A percentile compares a stretch with the other conserved stretches of the same genome.
These are phyloP conservation scores for Russula virescens DNA, from an alignment of 768 basidiomycete species.

Conservation along the genomic window DNA sequence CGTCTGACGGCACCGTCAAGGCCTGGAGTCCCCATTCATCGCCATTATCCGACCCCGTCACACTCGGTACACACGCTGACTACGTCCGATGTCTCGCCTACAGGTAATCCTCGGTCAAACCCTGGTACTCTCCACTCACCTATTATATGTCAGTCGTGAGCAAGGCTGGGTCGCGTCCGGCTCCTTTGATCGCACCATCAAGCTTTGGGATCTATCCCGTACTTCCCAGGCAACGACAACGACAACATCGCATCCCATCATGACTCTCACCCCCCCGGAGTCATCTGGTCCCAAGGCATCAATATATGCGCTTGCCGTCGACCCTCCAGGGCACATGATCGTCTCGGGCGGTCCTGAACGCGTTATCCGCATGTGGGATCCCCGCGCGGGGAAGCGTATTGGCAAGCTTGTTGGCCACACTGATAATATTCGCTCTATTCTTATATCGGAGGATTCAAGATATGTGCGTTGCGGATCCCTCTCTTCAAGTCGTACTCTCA, in stretches of 20 bases:
- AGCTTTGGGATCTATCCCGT: conserved; percentile 78
- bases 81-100: conserved; percentile 78
- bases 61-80: conserved; percentile 73
- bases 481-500: conserved; percentile 11
- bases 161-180: conserved; percentile 89
- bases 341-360: conserved; percentile 91
- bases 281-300: conserved; percentile 60
- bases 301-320: conserved; percentile 73
- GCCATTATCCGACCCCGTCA: conserved; percentile 52
- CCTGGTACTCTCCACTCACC: conserved; percentile 17
- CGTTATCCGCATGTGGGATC: conserved; percentile 91
- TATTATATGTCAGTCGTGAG: conserved; percentile 47
- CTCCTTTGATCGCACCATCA: conserved; percentile 90
- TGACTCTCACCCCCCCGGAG: conserved; percentile 65
- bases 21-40: conserved; percentile 84
- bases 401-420: conserved; percentile 94
- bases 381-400: conserved; percentile 71
- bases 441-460: conserved; percentile 85
- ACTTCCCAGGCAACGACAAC: conserved; percentile 16
- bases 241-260: conserved; percentile 43
- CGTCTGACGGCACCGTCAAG: conserved; percentile 92
- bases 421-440: conserved; percentile 88
- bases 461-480: conserved; percentile 52
- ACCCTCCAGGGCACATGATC: conserved; percentile 72
- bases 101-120: conserved; percentile 40